Base-by-base conservation (phyloP, 345 rosid species). In the Eucalyptus melliodora region DNA sequence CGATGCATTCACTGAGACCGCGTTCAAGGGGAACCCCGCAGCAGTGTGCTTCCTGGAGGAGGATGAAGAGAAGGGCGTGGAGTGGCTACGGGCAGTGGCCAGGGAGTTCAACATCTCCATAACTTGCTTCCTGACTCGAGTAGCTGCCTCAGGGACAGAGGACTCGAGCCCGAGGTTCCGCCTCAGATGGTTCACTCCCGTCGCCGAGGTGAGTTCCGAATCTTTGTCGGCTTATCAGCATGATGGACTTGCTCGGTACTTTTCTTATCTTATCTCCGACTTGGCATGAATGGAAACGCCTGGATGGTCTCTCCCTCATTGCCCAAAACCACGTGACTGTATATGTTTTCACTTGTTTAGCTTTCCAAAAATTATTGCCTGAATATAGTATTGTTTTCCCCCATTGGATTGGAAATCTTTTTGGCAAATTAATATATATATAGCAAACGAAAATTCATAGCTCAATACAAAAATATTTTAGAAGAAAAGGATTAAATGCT, bases 21-120 rank as follows among this genome's bases (percentile, higher is more conserved):
- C 98, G 5, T 97, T 96, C 94, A 93, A 93, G 92, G 98, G 99
- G 9, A 97, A 96, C 89, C 99, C 98, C 24, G 97, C 98, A 2
- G 97, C 97, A 4, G 98, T 97, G 34, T 97, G 98, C 89, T 92
- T 96, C 89, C 89, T 97, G 88, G 95, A 94, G 34, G 83, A 77
- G n/a, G 95, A 95, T 16, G 67, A 27, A 60, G 96, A 93, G 9
- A 92, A 90, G 92, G 95, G 93, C 89, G 97, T 94, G 27, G 82
- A 90, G 26, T 97, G 98, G 98, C 81, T 97, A 86, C 98, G 95
- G 89, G 89, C 93, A 5, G 91, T 95, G 69, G 96, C 96, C 17
- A 42, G 90, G 9, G 97, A 96, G 93, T 96, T 96, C 92, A 95
- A 94, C 55, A 6, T 93, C 89, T 91, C 97, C 19, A 62, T 89